Percentiles rank a stretch among this genome's conserved stretches.
phyloP scores from a whole-genome alignment of 495 filamentous ascomycete species.

The Rhizodiscina lignyota region DNA sequence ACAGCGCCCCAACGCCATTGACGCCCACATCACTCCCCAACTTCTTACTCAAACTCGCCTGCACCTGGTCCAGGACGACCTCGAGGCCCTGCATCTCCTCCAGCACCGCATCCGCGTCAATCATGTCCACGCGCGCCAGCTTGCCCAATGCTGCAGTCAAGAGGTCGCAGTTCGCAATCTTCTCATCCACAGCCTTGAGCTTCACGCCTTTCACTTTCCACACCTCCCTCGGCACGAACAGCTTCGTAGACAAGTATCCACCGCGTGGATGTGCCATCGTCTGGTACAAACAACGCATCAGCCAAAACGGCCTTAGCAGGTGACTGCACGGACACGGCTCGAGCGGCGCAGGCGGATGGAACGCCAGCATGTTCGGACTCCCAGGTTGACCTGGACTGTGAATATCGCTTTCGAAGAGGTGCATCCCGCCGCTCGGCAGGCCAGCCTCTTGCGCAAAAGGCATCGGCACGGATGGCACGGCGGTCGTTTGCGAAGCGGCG shows the following conservation, averaged over 20 bases:
- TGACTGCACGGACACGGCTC: constrained; percentile 84
- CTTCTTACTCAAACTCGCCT: constrained; percentile 59
- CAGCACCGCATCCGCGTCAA: constrained; percentile 76
- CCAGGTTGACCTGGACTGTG: constrained; percentile 41
- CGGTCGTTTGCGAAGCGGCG: constrained; percentile 37
- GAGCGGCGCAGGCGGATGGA: constrained; percentile 52
- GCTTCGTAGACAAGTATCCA: constrained; percentile 75
- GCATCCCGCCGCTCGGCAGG: constrained; percentile 46
- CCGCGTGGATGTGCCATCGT: constrained; percentile 82
- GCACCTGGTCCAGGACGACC: constrained; percentile 69
- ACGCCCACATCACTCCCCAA: constrained; percentile 83
- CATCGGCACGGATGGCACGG: constrained; percentile 46
- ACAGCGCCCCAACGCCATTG: constrained; percentile 46
- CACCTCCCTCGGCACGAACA: constrained; percentile 83
- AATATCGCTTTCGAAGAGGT: constrained; percentile 75
- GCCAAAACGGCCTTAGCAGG: constrained; percentile 84
- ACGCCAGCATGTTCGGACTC: constrained; percentile 9
- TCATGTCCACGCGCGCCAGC: constrained; percentile 65
- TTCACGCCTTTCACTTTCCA: constrained; percentile 93
- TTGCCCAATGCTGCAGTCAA: constrained; percentile 80
- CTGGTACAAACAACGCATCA: constrained; percentile 85
- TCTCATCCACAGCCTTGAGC: constrained; percentile 78
- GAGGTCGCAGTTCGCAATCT: constrained; percentile 83
- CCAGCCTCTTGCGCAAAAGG: constrained; percentile 31
- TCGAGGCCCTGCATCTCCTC: constrained; percentile 96